Conservation (phyloP, 352 stramenopile genomes). For the Phytophthora sojae region DNA sequence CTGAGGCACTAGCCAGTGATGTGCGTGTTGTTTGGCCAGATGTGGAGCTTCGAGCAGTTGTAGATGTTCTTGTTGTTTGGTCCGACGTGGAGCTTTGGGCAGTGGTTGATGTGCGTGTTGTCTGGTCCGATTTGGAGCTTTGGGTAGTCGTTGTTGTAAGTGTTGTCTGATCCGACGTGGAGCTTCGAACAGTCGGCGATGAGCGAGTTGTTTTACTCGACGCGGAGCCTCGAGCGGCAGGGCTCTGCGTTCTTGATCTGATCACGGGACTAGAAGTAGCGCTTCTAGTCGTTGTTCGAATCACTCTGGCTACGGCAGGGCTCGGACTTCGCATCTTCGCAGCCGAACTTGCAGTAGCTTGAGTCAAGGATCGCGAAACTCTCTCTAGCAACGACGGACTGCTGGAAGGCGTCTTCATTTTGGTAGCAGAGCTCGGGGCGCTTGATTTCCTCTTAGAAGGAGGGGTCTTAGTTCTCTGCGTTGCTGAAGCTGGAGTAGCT, state of each 20-base stretch:
- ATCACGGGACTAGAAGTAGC: conserved; percentile 16
- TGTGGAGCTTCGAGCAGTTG: conserved; percentile 1
- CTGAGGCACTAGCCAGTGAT: conserved; percentile 35
- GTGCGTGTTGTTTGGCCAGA: conserved; percentile 17
- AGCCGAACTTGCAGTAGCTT: conserved; percentile 38
- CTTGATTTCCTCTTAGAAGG: conserved; percentile 18
- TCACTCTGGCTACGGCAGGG: conserved; percentile 27
- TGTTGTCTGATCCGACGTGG: background rate
- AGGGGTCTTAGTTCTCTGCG: conserved; percentile 9
- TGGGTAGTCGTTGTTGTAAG: background rate
- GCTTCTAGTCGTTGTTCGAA: conserved; percentile 13
- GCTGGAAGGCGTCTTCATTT: conserved; percentile 20
- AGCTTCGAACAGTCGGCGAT: background rate
- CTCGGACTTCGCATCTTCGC: conserved; percentile 33
- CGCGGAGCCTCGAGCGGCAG: background rate
- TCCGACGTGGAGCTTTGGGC: background rate
- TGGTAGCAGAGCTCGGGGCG: conserved; percentile 18
- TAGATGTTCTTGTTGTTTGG: background rate
- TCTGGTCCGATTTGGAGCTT: too few species aligned
- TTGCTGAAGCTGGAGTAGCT: background rate
- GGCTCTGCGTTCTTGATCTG: conserved; percentile 31
- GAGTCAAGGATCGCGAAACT: conserved; percentile 26
- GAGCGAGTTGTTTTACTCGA: background rate
- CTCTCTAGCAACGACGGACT: conserved; percentile 22
- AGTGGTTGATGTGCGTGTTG: too few species aligned